Percentiles rank a stretch among this genome's conserved stretches.
Conservation (phyloP, 2,329 filamentous ascomycete species). For the Paraconiothyrium sp. region DNA sequence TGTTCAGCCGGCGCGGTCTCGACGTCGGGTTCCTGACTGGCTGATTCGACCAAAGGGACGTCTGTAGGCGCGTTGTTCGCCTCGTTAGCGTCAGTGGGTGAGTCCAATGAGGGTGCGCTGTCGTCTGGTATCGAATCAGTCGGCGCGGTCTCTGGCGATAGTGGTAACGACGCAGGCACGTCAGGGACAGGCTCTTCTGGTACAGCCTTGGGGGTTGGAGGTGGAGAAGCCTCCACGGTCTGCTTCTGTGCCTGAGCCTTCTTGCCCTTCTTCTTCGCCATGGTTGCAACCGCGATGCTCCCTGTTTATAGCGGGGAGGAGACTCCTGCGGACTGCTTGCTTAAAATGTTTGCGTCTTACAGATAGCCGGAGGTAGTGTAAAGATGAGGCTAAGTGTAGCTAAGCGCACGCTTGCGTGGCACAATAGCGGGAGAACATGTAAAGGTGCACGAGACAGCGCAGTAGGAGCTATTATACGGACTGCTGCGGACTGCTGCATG, state of each 20-base stretch:
- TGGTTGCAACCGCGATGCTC: slow-evolving; percentile 32
- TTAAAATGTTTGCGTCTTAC: slow-evolving; percentile 39
- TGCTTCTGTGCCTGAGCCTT: slow-evolving; percentile 35
- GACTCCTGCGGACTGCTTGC: slow-evolving; percentile 23
- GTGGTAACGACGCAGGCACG: slow-evolving; percentile 27
- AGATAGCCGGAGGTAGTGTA: slow-evolving; percentile 27
- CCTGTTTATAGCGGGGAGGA: slow-evolving; percentile 34
- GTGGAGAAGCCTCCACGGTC: slow-evolving; percentile 38
- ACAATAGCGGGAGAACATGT: slow-evolving; percentile 44
- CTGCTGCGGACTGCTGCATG: slow-evolving; percentile 27
- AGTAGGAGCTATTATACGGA: slow-evolving; percentile 48
- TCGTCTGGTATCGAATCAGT: slow-evolving; percentile 30
- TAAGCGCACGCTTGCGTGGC: slow-evolving; percentile 49
- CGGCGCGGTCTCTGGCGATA: slow-evolving; percentile 29
- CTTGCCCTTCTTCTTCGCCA: slow-evolving; percentile 47
- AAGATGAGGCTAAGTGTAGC: slow-evolving; percentile 39
- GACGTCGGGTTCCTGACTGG: slow-evolving; percentile 18
- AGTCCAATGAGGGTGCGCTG: slow-evolving; percentile 26
- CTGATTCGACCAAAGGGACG: slow-evolving; percentile 29
- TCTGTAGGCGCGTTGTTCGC: slow-evolving; percentile 30
- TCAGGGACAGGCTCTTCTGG: slow-evolving; percentile 34
- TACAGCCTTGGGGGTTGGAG: slow-evolving; percentile 33
- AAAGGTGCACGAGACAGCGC: slow-evolving; percentile 42
- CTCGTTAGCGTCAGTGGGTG: slow-evolving; percentile 27
- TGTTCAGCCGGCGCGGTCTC: slow-evolving; percentile 20